Evolutionary conservation across 768 basidiomycete species (phyloP).

Genomic region (Coprinopsis sp.): DNA sequence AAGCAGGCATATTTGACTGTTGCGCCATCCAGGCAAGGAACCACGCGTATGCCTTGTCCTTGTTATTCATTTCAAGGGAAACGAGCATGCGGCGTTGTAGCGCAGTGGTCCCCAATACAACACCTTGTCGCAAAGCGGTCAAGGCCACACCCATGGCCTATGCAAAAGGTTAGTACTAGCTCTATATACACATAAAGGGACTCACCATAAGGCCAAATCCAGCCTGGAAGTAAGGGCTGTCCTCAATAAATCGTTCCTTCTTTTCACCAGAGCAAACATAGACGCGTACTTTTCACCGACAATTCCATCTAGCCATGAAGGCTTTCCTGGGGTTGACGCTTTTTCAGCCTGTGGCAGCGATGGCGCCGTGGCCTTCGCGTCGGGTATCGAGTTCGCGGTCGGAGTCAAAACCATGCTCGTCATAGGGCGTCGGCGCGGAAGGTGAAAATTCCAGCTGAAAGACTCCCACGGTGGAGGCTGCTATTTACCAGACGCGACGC

Average conservation of each 20-base stretch:
- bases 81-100: conserved; percentile 90
- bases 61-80: conserved; percentile 92
- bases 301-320: conserved; percentile 35
- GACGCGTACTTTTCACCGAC: conserved; percentile 63
- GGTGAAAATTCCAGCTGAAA: too few relatives aligned
- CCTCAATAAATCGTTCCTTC: conserved; percentile 28
- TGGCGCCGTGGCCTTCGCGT: conserved; percentile 8
- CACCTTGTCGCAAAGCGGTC: conserved; percentile 65
- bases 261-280: conserved; percentile 4
- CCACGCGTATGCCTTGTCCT: conserved; percentile 94
- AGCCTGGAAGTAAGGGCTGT: conserved; percentile 95
- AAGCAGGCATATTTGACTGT: conserved; percentile 35
- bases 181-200: background rate
- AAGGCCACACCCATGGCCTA: conserved; percentile 91
- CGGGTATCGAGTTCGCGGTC: background rate
- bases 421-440: too few relatives aligned
- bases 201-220: conserved; percentile 95
- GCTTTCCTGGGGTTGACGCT: conserved; percentile 11
- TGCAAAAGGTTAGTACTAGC: conserved; percentile 9
- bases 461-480: too few relatives aligned
- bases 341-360: conserved; percentile 10
- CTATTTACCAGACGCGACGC: conserved; percentile 20
- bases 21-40: conserved; percentile 94
- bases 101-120: conserved; percentile 63
- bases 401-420: too few relatives aligned